These are phyloP conservation scores for Sporormia fimetaria DNA, from an alignment of 495 filamentous ascomycete species.

Conservation along the genomic window DNA sequence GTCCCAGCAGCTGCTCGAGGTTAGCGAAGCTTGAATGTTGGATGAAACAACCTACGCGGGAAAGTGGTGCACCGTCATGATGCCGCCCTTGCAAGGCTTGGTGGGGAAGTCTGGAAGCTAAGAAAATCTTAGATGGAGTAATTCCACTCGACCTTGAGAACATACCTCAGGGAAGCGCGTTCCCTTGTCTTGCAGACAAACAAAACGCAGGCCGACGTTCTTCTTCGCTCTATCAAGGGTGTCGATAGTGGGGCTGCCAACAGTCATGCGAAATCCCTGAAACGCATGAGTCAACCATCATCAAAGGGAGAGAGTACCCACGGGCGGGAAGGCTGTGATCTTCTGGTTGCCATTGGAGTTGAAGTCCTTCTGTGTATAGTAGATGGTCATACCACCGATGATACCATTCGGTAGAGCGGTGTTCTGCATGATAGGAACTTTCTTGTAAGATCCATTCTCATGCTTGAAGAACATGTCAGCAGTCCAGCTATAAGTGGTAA, in stretches of 20 bases:
- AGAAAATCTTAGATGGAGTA: no score
- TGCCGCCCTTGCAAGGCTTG: constrained; percentile 36
- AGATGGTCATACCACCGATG: constrained; percentile 40
- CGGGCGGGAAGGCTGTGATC: constrained; percentile 40
- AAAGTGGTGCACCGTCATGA: constrained; percentile 44
- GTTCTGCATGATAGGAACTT: constrained; percentile 36
- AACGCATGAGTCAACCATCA: background rate
- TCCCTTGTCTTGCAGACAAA: constrained; percentile 36
- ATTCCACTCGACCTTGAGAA: no score
- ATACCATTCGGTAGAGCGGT: constrained; percentile 38
- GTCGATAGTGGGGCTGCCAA: constrained; percentile 36
- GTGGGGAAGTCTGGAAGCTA: constrained; percentile 39
- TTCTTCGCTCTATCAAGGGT: constrained; percentile 10
- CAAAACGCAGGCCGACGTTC: constrained; percentile 38
- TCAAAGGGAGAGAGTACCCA: constrained; percentile 9
- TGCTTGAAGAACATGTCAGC: constrained; percentile 43
- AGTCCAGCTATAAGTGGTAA: no score
- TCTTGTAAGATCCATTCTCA: constrained; percentile 39
- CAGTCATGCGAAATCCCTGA: constrained; percentile 46
- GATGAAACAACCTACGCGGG: constrained; percentile 35
- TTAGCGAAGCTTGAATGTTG: background rate
- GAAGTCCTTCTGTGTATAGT: constrained; percentile 37
- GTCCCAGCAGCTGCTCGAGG: constrained; percentile 14
- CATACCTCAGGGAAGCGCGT: constrained; percentile 37
- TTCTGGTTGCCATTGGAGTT: constrained; percentile 37